phyloP scores from a whole-genome alignment of 2,329 filamentous ascomycete species.

The Aureobasidium leucospermi region DNA sequence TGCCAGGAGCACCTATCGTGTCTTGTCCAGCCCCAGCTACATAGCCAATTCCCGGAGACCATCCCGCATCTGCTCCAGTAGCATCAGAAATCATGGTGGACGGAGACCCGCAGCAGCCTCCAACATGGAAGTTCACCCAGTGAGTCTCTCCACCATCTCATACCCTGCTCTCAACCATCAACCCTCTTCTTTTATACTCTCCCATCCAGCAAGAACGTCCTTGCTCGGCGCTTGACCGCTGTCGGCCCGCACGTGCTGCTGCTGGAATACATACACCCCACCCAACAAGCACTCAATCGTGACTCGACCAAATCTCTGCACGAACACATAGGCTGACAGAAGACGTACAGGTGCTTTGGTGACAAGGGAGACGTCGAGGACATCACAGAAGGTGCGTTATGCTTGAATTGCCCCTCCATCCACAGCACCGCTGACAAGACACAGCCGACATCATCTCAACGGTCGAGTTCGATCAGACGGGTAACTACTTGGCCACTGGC shows the following conservation, averaged over 20 bases:
- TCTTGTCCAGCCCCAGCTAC: not conserved
- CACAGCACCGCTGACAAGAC: conserved; percentile 3
- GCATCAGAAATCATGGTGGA: conserved; percentile 72
- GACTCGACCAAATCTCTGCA: not conserved
- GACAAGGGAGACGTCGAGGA: conserved; percentile 99
- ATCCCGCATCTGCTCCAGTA: not conserved
- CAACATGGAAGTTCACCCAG: conserved; percentile 99
- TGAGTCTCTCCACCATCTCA: conserved; percentile 44
- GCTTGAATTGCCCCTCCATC: not conserved
- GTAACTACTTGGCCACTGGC: conserved; percentile 83
- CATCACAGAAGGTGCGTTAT: conserved; percentile 77
- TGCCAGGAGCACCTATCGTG: not conserved
- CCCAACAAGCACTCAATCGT: not conserved
- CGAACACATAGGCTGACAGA: not conserved
- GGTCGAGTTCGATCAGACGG: conserved; percentile 84
- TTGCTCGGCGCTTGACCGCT: not conserved
- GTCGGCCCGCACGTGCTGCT: conserved; percentile 1
- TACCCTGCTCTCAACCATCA: not conserved
- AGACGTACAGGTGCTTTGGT: conserved; percentile 77
- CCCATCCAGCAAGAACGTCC: not conserved
- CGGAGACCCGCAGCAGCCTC: conserved; percentile 68
- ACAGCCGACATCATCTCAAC: conserved; percentile 85
- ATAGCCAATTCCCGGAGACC: not conserved
- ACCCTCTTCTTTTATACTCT: too few species aligned
- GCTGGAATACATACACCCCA: not conserved